A percentile compares a stretch with the other conserved stretches of the same genome.
These are phyloP conservation scores for Fusarium sp. DNA, from an alignment of 2,329 filamentous ascomycete genomes.

Conservation along the genomic window DNA sequence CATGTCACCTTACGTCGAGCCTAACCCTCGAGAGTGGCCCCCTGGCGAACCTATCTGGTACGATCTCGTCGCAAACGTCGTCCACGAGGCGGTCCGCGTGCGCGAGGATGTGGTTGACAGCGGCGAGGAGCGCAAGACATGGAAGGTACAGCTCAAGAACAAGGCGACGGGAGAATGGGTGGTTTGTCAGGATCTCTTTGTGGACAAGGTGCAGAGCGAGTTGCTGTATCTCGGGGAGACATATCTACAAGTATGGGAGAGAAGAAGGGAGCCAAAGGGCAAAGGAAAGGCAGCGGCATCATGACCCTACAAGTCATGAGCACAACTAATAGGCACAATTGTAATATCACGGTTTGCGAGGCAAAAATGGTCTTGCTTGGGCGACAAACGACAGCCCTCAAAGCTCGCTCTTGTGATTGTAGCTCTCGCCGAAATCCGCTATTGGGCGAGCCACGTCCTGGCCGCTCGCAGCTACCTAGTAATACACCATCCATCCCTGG, in stretches of 20 bases:
- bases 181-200: constrained; percentile 92
- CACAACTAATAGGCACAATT: constrained; percentile 10
- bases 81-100: constrained; percentile 82
- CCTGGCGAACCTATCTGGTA: constrained; percentile 90
- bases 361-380: not conserved
- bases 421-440: constrained; percentile 35
- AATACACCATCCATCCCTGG: constrained; percentile 28
- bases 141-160: constrained; percentile 91
- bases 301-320: constrained; percentile 26
- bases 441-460: constrained; percentile 22
- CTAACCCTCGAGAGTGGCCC: constrained; percentile 77
- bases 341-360: constrained; percentile 29
- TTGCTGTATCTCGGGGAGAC: constrained; percentile 92
- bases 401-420: constrained; percentile 33
- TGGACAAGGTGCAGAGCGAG: constrained; percentile 89
- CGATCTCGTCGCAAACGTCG: constrained; percentile 95
- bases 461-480: constrained; percentile 31
- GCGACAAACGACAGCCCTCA: constrained; percentile 25
- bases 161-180: constrained; percentile 89
- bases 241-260: constrained; percentile 97
- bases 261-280: constrained; percentile 68
- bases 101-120: constrained; percentile 90
- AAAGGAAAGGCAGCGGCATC: constrained; percentile 46
- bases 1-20: constrained; percentile 91
- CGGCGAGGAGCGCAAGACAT: constrained; percentile 87